Evolutionary conservation across 768 basidiomycete genomes (phyloP).

Genomic region (Hericium erinaceus): DNA sequence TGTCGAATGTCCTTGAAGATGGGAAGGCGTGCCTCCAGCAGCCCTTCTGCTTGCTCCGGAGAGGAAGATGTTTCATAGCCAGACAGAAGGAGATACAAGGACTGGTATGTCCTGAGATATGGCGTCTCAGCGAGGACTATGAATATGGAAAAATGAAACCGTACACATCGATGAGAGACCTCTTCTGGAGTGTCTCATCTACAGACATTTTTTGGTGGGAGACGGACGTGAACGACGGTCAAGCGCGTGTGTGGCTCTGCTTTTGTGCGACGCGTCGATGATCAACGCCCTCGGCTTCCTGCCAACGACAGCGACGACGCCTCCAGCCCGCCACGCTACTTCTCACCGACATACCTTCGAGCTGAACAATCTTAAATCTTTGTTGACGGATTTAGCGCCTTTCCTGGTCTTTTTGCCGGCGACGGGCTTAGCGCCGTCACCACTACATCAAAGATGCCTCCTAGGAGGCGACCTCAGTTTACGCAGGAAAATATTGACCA

Average conservation of each 20-base stretch:
- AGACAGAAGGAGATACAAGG: conserved; percentile 50
- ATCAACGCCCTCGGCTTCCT: too few species aligned
- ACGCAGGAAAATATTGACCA: conserved; percentile 82
- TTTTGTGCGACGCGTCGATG: not conserved
- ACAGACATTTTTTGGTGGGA: not conserved
- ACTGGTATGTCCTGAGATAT: conserved; percentile 48
- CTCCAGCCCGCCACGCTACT: not conserved
- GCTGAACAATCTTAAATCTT: not conserved
- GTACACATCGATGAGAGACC: not conserved
- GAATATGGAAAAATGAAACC: not conserved
- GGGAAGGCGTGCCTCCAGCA: conserved; percentile 45
- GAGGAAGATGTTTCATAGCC: conserved; percentile 51
- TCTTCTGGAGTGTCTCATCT: not conserved
- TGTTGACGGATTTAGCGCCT: not conserved
- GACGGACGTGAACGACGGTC: not conserved
- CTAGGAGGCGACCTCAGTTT: conserved; percentile 60
- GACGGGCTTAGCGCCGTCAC: not conserved
- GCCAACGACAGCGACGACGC: too few species aligned
- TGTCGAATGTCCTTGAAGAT: conserved; percentile 49
- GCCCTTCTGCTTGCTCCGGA: conserved; percentile 48
- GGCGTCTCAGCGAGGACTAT: not conserved
- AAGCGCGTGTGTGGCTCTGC: not conserved
- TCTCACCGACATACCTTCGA: not conserved
- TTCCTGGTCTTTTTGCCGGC: not conserved
- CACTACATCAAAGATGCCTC: conserved; percentile 43